These are phyloP conservation scores for Entomophthora muscae DNA, from an alignment of 371 early-diverging fungal species.

Conservation along the genomic window DNA sequence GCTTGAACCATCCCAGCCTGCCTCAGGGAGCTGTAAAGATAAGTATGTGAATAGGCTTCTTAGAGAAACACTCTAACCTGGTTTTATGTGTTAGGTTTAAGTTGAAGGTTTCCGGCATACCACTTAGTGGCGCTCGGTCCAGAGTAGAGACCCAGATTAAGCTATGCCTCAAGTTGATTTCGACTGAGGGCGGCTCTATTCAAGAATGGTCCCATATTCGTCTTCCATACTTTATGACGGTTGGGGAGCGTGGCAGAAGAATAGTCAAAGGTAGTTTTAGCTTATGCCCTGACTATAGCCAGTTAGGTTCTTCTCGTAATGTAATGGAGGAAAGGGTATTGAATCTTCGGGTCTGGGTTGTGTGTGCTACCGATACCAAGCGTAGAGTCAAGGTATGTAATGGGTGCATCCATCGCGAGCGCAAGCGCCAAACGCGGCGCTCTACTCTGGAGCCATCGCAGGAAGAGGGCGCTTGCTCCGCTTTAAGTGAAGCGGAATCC, in stretches of 20 bases:
- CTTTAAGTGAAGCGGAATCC: constrained; percentile 20
- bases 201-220: constrained; percentile 67
- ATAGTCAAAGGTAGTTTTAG: constrained; percentile 6
- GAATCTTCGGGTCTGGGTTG: constrained; percentile 57
- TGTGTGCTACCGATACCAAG: constrained; percentile 68
- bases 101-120: constrained; percentile 28
- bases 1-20: not conserved
- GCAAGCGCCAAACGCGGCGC: not conserved
- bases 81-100: not conserved
- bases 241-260: constrained; percentile 40
- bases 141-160: constrained; percentile 90
- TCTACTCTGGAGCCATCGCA: too few relatives aligned
- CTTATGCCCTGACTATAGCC: not conserved
- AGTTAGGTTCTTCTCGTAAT: not conserved
- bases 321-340: constrained; percentile 23
- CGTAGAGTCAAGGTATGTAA: constrained; percentile 62
- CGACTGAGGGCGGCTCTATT: constrained; percentile 57
- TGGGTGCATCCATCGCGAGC: constrained; percentile 58
- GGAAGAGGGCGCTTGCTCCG: not conserved
- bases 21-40: not conserved
- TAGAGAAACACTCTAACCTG: not conserved
- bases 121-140: constrained; percentile 66
- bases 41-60: not conserved
- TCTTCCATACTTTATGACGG: constrained; percentile 67
- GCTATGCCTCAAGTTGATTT: constrained; percentile 65